Evolutionary conservation across 2,329 filamentous ascomycete species (phyloP), one percentile per base, ranked within the genome.

Genomic region (Zasmidium cellare): DNA sequence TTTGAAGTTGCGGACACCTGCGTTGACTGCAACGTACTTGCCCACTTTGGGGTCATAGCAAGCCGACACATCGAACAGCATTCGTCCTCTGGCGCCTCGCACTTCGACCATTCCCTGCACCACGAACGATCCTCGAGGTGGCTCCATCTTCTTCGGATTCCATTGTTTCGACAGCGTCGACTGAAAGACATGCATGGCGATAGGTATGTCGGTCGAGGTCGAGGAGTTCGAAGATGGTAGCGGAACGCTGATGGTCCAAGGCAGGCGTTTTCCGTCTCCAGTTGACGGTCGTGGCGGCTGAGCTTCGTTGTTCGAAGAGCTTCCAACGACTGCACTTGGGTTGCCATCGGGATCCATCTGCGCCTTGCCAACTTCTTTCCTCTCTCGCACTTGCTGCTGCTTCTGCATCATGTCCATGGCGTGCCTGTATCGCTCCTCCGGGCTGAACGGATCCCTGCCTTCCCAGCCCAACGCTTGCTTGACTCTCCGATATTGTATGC

Each of bases 31-130:
- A 3, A 77, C 68, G 55, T 72, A 80, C 44, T 73, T 73, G 9
- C 65, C 70, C 22, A 66, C 57, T 48, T 74, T 74, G 1, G 79
- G 78, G 56, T 82, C 77, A 60, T 81, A 82, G 3, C 69, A 72
- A 3, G 72, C 76, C 9, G 66, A 58, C 2, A 82, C 76, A 56
- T 80, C 77, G n/a, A 81, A 60, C 3, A 76, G 74, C 56, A 77
- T 63, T 45, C 69, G 71, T 0, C 75, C 78, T 46, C 69, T 72
- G 9, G 69, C 65, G 6, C 79, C 79, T n/a, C 72, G 67, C 2
- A 82, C 64, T 56, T 81, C 77, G 1, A 82, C 69, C 31, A 80
- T 55, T 3, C 79, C 80, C 1, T 71, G 67, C 12, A 82, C 74
- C 0, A 76, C 58, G 52, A 81, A 74, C 2, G 71, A 73, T 2